Percentiles rank a stretch among this genome's conserved stretches.
These are phyloP conservation scores for Mucor plumbeus DNA, from an alignment of 371 early-diverging fungal genomes.

Conservation along the genomic window DNA sequence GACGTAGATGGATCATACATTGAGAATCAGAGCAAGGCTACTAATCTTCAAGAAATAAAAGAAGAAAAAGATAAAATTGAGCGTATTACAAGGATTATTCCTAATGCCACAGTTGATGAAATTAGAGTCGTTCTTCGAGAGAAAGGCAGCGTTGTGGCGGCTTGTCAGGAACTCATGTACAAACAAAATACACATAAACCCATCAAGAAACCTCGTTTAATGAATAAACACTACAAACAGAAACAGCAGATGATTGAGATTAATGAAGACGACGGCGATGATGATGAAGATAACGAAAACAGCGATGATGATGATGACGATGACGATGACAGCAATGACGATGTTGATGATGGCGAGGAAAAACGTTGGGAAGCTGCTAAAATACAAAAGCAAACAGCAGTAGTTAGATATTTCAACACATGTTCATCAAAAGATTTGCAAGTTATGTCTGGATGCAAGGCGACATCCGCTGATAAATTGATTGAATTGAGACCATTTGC, in stretches of 20 bases:
- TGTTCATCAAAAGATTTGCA: constrained; percentile 62
- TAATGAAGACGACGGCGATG: not conserved
- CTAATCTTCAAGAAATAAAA: constrained; percentile 6
- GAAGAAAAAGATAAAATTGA: constrained; percentile 9
- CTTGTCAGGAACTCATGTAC: not conserved
- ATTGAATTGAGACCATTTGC: constrained; percentile 66
- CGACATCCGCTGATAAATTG: constrained; percentile 63
- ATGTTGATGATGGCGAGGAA: not conserved
- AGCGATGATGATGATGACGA: constrained; percentile 3
- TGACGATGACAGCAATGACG: constrained; percentile 24
- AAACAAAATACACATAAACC: not conserved
- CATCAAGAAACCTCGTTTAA: constrained; percentile 1
- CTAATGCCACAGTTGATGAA: no score
- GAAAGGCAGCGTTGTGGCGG: not conserved
- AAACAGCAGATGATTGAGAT: not conserved
- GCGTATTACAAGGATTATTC: constrained; percentile 5
- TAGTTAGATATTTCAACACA: constrained; percentile 66
- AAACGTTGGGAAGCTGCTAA: not conserved
- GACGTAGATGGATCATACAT: constrained; percentile 24
- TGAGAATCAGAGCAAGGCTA: constrained; percentile 23
- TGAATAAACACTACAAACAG: not conserved
- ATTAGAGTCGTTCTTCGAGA: constrained; percentile 5
- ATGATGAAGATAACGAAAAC: not conserved
- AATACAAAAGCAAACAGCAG: not conserved
- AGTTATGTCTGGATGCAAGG: constrained; percentile 68